A percentile compares a stretch with the other conserved stretches of the same genome.
Conservation (phyloP, 768 basidiomycete species). For the Phaffia australis region DNA sequence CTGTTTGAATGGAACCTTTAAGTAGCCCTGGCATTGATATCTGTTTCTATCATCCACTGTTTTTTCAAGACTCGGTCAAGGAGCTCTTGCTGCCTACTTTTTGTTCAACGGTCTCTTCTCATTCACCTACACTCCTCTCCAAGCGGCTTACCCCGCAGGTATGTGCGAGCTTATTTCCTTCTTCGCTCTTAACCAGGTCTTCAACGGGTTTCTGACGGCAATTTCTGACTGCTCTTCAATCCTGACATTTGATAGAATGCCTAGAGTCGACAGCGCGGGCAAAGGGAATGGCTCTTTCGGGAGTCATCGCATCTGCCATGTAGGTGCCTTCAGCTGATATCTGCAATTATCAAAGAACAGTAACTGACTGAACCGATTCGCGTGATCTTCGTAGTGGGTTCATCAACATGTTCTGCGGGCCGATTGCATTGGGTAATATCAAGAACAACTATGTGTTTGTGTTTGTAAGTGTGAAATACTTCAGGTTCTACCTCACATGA, state of each 20-base stretch:
- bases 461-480: constrained; percentile 23
- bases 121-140: constrained; percentile 52
- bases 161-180: too few species aligned
- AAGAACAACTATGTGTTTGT: constrained; percentile 38
- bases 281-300: constrained; percentile 53
- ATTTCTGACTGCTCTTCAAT: too few species aligned
- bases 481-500: too few species aligned
- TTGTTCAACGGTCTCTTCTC: constrained; percentile 47
- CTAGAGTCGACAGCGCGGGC: constrained; percentile 51
- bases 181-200: background rate
- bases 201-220: background rate
- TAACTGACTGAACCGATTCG: constrained; percentile 14
- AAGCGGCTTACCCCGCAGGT: constrained; percentile 39
- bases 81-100: constrained; percentile 39
- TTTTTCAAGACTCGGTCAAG: constrained; percentile 36
- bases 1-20: too few species aligned
- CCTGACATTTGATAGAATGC: constrained; percentile 49
- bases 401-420: constrained; percentile 48
- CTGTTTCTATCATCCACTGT: too few species aligned
- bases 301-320: constrained; percentile 28
- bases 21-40: too few species aligned
- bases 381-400: too few species aligned
- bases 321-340: too few species aligned
- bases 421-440: constrained; percentile 42
- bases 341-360: background rate